Evolutionary conservation across 148 eudicot genomes (phyloP), one percentile per base, ranked within the genome.

Genomic region (Arctostaphylos glauca): DNA sequence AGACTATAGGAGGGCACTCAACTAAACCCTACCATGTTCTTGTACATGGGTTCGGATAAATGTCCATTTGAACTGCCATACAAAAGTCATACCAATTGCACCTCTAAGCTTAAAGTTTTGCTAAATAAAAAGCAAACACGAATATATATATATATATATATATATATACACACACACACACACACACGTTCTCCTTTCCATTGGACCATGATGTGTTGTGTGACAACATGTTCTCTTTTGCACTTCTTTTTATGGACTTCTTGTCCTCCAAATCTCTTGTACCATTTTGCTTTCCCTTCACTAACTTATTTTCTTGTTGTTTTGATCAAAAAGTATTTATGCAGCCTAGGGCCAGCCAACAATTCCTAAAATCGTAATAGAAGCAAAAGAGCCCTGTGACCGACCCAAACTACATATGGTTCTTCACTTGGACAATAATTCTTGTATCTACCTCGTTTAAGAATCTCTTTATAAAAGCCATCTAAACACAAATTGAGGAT

Each of bases 321-420:
- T n/a, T 10, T 9, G 31, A 62, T 21, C n/a, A 21, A 50, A 62
- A 62, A 62, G 68, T n/a, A 21, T n/a, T 62, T 62, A 62, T 8
- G 38, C 49, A 71, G 43, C 46, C 75, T 71, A 71, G 19, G 50
- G 75, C n/a, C 75, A 71, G 46, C 47, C 77, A 74, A 74, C 31
- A 74, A 21, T 43, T 14, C 75, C 19, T 15, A 71, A 46, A 43
- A 43, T 15, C 1, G 19, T 13, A 19, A 74, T 47, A 74, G 31
- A 74, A 74, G 15, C n/a, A 74, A 9, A 18, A 8, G 50, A 47
- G 31, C 76, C 16, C 52, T 6, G 25, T 46, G 54, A 48, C 55
- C 18, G 38, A 48, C 31, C 77, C 25, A 48, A 74, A 48, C 54
- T 6, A 74, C 53, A 54, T 6, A 7, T 46, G 31, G 76, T 72